Evolutionary conservation across 352 stramenopile genomes (phyloP), one percentile per base, ranked within the genome.

Genomic region (Globisporangium spiculum): DNA sequence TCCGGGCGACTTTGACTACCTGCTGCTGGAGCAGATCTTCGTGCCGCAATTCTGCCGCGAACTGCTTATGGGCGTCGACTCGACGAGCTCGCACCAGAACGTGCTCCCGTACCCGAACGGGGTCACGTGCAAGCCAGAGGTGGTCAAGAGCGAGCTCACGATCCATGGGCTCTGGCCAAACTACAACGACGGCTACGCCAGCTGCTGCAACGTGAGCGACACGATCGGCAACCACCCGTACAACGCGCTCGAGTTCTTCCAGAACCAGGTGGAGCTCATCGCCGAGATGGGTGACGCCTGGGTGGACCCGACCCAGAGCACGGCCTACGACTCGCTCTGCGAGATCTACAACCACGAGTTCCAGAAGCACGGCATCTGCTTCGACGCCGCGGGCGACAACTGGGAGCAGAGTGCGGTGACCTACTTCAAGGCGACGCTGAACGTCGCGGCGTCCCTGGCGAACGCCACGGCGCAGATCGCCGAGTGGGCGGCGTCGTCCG

Each of bases 331-430:
- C 70, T 74, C 81, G 69, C 74, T 94, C 4, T 94, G 86, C 60
- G 83, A 92, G 62, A 78, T 92, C 44, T 95, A 93, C 83, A 90
- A 95, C 75, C 85, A 95, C 73, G 85, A 93, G 76, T 93, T 95
- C 73, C 87, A 95, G 75, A 95, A 95, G 74, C 87, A 95, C 68
- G 85, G 87, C 32, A 67, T 93, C 57, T 95, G 87, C 79, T 95
- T 83, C 66, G 79, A 77, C 34, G 83, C 82, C 0, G 73, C 77
- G 24, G 81, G 66, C 1, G 73, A 74, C 10, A 72, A 92, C 68
- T 79, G 77, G 18, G 78, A 88, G 65, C 68, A 75, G 34, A 75
- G 76, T 2, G 78, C 84, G 5, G 77, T 86, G 27, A 81, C 78
- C 58, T 92, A 92, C 80, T 91, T 92, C 63, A 4, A 73, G 59